Percentiles rank a stretch among this genome's conserved stretches.
phyloP scores from a whole-genome alignment of 2,329 filamentous ascomycete genomes.

The Beauveria rudraprayagi region DNA sequence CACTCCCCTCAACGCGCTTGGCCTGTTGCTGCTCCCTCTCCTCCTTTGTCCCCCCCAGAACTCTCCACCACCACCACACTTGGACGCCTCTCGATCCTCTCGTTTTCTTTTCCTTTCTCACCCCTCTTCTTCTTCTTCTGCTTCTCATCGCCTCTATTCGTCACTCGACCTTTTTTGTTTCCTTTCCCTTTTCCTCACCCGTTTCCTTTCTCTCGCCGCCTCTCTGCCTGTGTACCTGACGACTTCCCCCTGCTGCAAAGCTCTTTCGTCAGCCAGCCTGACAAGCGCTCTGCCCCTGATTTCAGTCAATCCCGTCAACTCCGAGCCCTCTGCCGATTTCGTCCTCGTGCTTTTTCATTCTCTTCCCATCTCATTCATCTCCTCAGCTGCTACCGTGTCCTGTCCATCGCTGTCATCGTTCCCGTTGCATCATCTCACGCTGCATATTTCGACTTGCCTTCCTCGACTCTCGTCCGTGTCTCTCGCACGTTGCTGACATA shows the following conservation, averaged over 20 bases:
- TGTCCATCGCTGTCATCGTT: slow-evolving; percentile 2
- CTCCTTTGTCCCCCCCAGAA: slow-evolving; percentile 9
- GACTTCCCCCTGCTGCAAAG: background rate
- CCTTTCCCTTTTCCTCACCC: background rate
- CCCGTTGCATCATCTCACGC: background rate
- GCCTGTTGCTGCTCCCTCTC: background rate
- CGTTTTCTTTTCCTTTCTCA: slow-evolving; percentile 5
- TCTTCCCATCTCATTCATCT: background rate
- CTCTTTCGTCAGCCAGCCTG: slow-evolving; percentile 7
- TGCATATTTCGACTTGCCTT: background rate
- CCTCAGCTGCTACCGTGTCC: background rate
- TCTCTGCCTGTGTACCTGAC: background rate
- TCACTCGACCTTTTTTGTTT: slow-evolving; percentile 1
- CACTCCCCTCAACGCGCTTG: background rate
- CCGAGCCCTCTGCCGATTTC: slow-evolving; percentile 7
- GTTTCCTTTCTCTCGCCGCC: background rate
- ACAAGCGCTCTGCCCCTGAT: slow-evolving; percentile 10
- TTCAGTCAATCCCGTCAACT: slow-evolving; percentile 2
- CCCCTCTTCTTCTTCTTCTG: slow-evolving; percentile 3
- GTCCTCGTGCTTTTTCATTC: slow-evolving; percentile 6
- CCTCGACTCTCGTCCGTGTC: background rate
- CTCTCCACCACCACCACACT: slow-evolving; percentile 7
- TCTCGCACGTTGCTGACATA: background rate
- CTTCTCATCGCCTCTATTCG: slow-evolving; percentile 9
- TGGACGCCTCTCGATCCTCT: slow-evolving; percentile 7